Base-by-base conservation (phyloP, 2,329 filamentous ascomycete species). In the Colletotrichum cereale region DNA sequence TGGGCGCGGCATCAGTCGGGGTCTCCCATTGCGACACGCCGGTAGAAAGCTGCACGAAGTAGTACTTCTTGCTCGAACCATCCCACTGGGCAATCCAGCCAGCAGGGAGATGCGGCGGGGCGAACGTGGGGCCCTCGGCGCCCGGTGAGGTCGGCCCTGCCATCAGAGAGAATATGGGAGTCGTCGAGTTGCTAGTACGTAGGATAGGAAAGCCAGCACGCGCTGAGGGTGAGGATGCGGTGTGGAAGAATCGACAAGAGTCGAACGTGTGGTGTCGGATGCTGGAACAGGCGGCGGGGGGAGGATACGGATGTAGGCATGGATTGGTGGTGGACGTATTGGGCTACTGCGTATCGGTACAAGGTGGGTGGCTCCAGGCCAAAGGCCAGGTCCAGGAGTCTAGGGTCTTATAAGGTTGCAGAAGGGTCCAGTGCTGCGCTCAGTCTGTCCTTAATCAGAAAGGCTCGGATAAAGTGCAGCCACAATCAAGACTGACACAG, bases 21-120 rank as follows among this genome's bases (percentile, higher is more conserved):
- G 88, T 86, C n/a, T 93, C 91, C 91, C 92, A 93, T 81, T 93
- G 91, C 73, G 91, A 92, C 47, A 89, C 85, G 58, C 91, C 91
- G 10, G 91, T 93, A 64, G 90, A 90, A 66, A 93, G 87, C 80
- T 93, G 91, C 62, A 93, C 91, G 79, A 89, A 92, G 80, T 92
- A 92, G 79, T 92, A 92, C 79, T 91, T 91, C 79, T 85, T 87
- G 79, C 86, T 89, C 67, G 85, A 78, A 73, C 86, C 87, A 78
- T 92, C 90, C 90, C 90, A 92, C 82, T 92, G 90, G 70, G 90
- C 89, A 77, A 91, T 92, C 90, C 90, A 92, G 77, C 90, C 90
- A 16, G 88, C 82, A 61, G 90, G 90, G 63, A 92, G 85, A 57
- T 84, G 83, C 58, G 90, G 90, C 74, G 90, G 90, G 74, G 84